phyloP scores from a whole-genome alignment of 768 basidiomycete species.

The Myochromella boudieri region DNA sequence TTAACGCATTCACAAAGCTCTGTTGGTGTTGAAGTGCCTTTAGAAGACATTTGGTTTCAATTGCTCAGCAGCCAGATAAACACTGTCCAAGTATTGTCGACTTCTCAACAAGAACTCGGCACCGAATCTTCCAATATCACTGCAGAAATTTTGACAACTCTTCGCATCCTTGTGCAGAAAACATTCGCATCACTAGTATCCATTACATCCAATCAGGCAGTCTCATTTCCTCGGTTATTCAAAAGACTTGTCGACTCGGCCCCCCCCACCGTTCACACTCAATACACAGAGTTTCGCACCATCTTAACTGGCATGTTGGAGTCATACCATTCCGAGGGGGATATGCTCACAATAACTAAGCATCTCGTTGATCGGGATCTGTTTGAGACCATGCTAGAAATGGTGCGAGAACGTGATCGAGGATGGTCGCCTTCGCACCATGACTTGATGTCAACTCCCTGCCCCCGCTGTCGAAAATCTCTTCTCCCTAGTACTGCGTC shows the following conservation, averaged over 20 bases:
- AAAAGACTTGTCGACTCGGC: slow-evolving; percentile 84
- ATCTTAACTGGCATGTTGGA: slow-evolving; percentile 96
- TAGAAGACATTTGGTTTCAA: slow-evolving; percentile 91
- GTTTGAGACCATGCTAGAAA: slow-evolving; percentile 67
- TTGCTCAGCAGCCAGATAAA: slow-evolving; percentile 81
- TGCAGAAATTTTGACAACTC: slow-evolving; percentile 40
- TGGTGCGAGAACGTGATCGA: slow-evolving; percentile 52
- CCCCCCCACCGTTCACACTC: slow-evolving; percentile 55
- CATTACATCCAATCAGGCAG: slow-evolving; percentile 71
- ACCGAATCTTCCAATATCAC: slow-evolving; percentile 12
- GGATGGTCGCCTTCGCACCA: slow-evolving; percentile 59
- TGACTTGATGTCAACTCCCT: too few species aligned
- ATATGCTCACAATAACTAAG: slow-evolving; percentile 83
- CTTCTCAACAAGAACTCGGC: slow-evolving; percentile 13
- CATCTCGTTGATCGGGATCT: slow-evolving; percentile 80
- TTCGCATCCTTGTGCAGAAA: slow-evolving; percentile 78
- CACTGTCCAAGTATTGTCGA: slow-evolving; percentile 69
- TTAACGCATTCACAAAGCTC: slow-evolving; percentile 56
- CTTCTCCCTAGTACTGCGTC: slow-evolving; percentile 26
- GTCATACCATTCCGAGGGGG: slow-evolving; percentile 89
- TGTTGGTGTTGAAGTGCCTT: slow-evolving; percentile 38
- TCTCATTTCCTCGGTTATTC: slow-evolving; percentile 93
- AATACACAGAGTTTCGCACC: slow-evolving; percentile 88
- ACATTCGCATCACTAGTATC: slow-evolving; percentile 85
- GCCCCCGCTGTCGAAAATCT: slow-evolving; percentile 52